Percentiles rank a stretch among this genome's conserved stretches.
These are phyloP conservation scores for Cladosporium cucumerinum DNA, from an alignment of 2,329 filamentous ascomycete genomes.

Conservation along the genomic window DNA sequence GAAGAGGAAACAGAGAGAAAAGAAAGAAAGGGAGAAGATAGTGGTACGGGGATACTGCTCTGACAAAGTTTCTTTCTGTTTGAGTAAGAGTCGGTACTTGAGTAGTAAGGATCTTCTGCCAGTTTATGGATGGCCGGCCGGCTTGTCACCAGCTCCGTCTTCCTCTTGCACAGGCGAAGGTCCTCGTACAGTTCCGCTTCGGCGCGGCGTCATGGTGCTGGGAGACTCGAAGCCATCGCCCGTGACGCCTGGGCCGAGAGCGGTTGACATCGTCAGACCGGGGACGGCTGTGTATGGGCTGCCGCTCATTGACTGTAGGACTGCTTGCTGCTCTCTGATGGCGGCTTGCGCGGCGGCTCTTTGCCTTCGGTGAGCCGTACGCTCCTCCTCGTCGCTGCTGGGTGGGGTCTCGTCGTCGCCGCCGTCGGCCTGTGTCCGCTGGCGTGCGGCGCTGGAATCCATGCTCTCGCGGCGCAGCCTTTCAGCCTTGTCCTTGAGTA, in stretches of 20 bases:
- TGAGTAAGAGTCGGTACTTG: not conserved
- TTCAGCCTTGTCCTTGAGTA: slow-evolving; percentile 50
- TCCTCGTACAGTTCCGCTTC: slow-evolving; percentile 30
- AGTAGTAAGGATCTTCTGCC: not conserved
- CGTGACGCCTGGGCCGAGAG: not conserved
- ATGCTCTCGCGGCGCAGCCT: slow-evolving; percentile 48
- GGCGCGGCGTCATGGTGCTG: slow-evolving; percentile 23
- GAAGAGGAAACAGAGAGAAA: not conserved
- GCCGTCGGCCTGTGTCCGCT: slow-evolving; percentile 19
- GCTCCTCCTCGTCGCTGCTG: slow-evolving; percentile 38
- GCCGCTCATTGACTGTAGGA: not conserved
- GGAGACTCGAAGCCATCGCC: not conserved
- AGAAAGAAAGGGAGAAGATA: not conserved
- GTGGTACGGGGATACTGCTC: not conserved
- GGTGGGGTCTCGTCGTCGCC: slow-evolving; percentile 36
- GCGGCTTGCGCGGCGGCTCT: slow-evolving; percentile 4
- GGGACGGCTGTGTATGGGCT: slow-evolving; percentile 4
- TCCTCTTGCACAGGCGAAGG: slow-evolving; percentile 31
- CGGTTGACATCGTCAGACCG: slow-evolving; percentile 10
- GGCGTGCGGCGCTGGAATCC: slow-evolving; percentile 38
- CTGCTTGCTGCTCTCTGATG: slow-evolving; percentile 5
- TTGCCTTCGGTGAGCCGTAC: slow-evolving; percentile 1
- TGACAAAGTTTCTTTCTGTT: not conserved
- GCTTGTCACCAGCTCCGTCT: slow-evolving; percentile 18
- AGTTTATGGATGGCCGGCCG: slow-evolving; percentile 25